A percentile compares a stretch with the other conserved stretches of the same genome.
Evolutionary conservation across 1,139 yeast species (phyloP).

Genomic region (Debaryomycetaceae sp.): DNA sequence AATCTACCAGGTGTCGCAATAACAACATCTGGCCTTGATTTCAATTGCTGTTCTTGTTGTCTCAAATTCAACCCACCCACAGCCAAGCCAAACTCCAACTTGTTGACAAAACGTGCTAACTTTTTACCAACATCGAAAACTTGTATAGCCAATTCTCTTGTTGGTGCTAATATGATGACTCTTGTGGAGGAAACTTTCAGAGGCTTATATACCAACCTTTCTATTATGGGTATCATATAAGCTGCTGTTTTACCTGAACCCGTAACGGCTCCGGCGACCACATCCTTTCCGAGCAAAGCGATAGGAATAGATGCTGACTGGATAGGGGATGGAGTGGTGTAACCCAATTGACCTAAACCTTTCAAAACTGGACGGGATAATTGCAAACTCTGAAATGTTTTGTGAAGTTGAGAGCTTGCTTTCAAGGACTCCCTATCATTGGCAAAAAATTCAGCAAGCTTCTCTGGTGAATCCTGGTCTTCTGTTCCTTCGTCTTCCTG

Average conservation of each 20-base stretch:
- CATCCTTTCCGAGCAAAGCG: constrained; percentile 86
- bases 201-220: constrained; percentile 86
- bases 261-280: constrained; percentile 99
- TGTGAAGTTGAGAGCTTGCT: constrained; percentile 43
- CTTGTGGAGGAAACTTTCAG: constrained; percentile 81
- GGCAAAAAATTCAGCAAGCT: constrained; percentile 65
- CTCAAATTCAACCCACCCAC: constrained; percentile 96
- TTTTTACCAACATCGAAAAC: constrained; percentile 91
- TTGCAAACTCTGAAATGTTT: constrained; percentile 70
- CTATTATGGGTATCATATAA: constrained; percentile 91
- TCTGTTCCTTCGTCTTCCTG: constrained; percentile 19
- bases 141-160: constrained; percentile 97
- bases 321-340: constrained; percentile 85
- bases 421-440: constrained; percentile 47
- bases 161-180: constrained; percentile 87
- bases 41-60: constrained; percentile 91
- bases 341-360: constrained; percentile 78
- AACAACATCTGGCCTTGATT: constrained; percentile 89
- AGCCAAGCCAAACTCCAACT: constrained; percentile 82
- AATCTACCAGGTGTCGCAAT: constrained; percentile 98
- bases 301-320: constrained; percentile 93
- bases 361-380: constrained; percentile 87
- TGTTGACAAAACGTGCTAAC: constrained; percentile 71
- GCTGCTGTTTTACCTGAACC: constrained; percentile 99
- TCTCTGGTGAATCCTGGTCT: constrained; percentile 68